These are phyloP conservation scores for Pleurotus tuber-regium DNA, from an alignment of 768 basidiomycete species.

Conservation along the genomic window DNA sequence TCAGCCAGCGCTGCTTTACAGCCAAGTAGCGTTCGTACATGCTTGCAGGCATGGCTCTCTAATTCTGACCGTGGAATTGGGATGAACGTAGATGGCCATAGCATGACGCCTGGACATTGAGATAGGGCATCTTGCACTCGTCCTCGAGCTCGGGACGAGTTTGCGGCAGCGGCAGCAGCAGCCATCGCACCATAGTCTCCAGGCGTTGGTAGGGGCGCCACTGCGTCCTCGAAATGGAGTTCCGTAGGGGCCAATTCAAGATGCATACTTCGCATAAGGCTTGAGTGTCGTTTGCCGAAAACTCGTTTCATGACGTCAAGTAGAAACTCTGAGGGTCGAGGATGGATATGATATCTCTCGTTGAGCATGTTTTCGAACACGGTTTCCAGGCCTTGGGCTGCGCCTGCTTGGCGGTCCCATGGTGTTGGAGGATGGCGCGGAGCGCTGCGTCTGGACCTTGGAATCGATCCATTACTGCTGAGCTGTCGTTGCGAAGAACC, in stretches of 20 bases:
- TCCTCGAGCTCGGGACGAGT: slow-evolving; percentile 1
- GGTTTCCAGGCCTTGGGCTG: slow-evolving; percentile 34
- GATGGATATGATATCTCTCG: slow-evolving; percentile 33
- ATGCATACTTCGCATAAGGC: slow-evolving; percentile 31
- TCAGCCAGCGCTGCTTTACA: slow-evolving; percentile 40
- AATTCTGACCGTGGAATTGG: slow-evolving; percentile 39
- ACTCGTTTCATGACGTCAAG: slow-evolving; percentile 26
- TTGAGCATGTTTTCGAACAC: slow-evolving; percentile 44
- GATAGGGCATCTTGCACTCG: slow-evolving; percentile 18
- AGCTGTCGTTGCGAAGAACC: neutral
- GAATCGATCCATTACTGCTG: slow-evolving; percentile 2
- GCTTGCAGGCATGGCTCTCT: slow-evolving; percentile 48
- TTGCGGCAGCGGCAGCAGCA: slow-evolving; percentile 2
- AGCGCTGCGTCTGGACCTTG: neutral
- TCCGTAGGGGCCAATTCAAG: slow-evolving; percentile 40
- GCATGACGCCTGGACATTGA: slow-evolving; percentile 45
- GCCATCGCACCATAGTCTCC: neutral
- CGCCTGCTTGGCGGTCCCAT: slow-evolving; percentile 28
- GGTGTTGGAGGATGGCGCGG: neutral
- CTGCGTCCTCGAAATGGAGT: slow-evolving; percentile 2
- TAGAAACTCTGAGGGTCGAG: slow-evolving; percentile 34
- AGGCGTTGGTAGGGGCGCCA: neutral
- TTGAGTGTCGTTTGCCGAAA: slow-evolving; percentile 28
- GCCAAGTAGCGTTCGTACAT: slow-evolving; percentile 41
- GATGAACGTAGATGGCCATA: slow-evolving; percentile 43